A percentile compares a stretch with the other conserved stretches of the same genome.
Evolutionary conservation across 164 flowering plant species (phyloP).

Genomic region (Saururus chinensis): DNA sequence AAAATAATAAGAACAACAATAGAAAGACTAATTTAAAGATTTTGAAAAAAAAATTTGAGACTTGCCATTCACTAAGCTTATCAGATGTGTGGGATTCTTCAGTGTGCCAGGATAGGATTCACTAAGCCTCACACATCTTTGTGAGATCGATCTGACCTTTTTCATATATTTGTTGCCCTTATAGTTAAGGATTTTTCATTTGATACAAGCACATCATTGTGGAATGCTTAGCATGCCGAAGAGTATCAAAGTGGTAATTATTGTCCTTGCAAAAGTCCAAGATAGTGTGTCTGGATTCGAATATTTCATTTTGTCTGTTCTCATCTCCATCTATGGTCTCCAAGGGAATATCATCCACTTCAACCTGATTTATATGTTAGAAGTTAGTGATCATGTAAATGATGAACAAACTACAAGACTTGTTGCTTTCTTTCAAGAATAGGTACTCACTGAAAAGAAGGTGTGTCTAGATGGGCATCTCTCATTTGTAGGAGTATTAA

Average conservation of each 20-base stretch:
- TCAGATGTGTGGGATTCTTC: background rate
- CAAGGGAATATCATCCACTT: slow-evolving; percentile 17
- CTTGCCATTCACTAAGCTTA: background rate
- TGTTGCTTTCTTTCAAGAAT: no score
- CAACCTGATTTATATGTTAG: slow-evolving; percentile 13
- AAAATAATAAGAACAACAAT: no score
- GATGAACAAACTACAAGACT: no score
- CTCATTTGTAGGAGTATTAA: background rate
- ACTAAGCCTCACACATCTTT: no score
- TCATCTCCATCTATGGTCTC: slow-evolving; percentile 32
- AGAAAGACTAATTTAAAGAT: background rate
- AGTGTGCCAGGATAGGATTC: background rate
- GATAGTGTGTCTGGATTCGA: slow-evolving; percentile 27
- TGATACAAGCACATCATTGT: slow-evolving; percentile 52
- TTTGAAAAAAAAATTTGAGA: background rate
- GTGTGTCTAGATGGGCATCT: background rate
- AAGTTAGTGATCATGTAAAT: background rate
- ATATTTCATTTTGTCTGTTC: slow-evolving; percentile 15
- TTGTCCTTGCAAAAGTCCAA: slow-evolving; percentile 36
- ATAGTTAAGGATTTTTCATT: slow-evolving; percentile 15
- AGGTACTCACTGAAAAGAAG: background rate
- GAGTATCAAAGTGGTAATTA: slow-evolving; percentile 41
- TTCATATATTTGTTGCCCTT: no score
- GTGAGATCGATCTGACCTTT: no score
- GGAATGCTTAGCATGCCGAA: slow-evolving; percentile 54